These are phyloP conservation scores for Panicum miliaceum DNA, from an alignment of 176 grass and related monocot species.

Conservation along the genomic window DNA sequence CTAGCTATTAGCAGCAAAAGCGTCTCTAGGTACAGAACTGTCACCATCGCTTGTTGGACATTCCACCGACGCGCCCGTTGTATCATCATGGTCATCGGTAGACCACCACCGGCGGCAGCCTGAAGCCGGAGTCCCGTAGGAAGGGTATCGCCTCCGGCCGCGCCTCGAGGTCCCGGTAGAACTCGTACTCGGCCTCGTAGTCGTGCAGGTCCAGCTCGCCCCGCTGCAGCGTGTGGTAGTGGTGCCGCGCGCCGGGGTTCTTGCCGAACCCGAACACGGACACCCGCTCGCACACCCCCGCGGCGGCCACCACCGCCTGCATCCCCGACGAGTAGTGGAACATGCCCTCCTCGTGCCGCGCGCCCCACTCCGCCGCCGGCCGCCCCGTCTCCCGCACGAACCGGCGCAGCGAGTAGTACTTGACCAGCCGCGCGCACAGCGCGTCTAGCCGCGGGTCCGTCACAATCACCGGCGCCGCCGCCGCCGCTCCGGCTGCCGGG, in stretches of 20 bases:
- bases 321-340: slow-evolving; percentile 70
- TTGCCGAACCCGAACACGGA: slow-evolving; percentile 84
- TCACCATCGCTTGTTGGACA: too few species aligned
- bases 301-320: slow-evolving; percentile 71
- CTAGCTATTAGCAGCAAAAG: too few species aligned
- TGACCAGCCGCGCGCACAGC: slow-evolving; percentile 68
- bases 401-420: slow-evolving; percentile 77
- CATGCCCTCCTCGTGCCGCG: slow-evolving; percentile 57
- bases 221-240: slow-evolving; percentile 80
- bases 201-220: slow-evolving; percentile 81
- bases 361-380: slow-evolving; percentile 49
- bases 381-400: slow-evolving; percentile 60
- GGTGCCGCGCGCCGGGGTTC: slow-evolving; percentile 61
- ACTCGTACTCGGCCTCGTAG: slow-evolving; percentile 85
- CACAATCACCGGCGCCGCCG: slow-evolving; percentile 54
- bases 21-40: too few species aligned
- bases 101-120: slow-evolving; percentile 53
- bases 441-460: slow-evolving; percentile 77
- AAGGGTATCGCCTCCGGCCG: slow-evolving; percentile 60
- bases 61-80: too few species aligned
- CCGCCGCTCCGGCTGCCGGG: accelerated
- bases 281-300: slow-evolving; percentile 62
- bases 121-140: slow-evolving; percentile 50
- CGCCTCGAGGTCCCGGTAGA: slow-evolving; percentile 68
- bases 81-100: slow-evolving; percentile 50